These are phyloP conservation scores for Claviceps digitariae DNA, from an alignment of 2,329 filamentous ascomycete genomes.

Conservation along the genomic window DNA sequence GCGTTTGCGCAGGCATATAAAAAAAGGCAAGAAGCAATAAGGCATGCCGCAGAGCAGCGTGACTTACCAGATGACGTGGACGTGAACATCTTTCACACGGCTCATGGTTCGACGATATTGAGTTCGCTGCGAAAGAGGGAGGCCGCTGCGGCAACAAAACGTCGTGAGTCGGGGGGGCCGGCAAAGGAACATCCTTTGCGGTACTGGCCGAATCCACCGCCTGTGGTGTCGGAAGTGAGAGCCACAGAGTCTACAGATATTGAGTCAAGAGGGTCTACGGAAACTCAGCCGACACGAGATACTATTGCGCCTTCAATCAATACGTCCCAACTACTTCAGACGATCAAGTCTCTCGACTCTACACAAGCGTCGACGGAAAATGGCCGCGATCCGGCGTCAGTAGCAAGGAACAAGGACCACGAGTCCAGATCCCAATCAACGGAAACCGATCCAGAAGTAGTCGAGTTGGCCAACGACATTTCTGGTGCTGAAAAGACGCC, in stretches of 20 bases:
- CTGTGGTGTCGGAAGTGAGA: conserved; percentile 7
- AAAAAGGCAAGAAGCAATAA: conserved; percentile 3
- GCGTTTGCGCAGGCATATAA: conserved; percentile 5
- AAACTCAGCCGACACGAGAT: not conserved
- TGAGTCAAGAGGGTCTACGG: not conserved
- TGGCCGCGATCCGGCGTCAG: not conserved
- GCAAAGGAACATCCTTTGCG: conserved; percentile 25
- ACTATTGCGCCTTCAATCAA: not conserved
- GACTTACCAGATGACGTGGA: conserved; percentile 28
- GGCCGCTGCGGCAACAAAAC: conserved; percentile 2
- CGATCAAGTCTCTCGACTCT: not conserved
- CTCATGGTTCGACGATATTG: conserved; percentile 30
- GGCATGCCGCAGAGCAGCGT: conserved; percentile 12
- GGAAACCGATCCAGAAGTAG: conserved; percentile 5
- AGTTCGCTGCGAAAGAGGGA: conserved; percentile 20
- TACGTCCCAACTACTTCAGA: not conserved
- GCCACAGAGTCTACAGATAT: not conserved
- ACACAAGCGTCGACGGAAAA: not conserved
- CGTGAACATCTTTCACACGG: conserved; percentile 35
- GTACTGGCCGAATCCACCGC: conserved; percentile 18
- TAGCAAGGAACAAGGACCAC: not conserved
- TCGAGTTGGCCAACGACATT: conserved; percentile 15
- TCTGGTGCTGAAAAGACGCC: conserved; percentile 6
- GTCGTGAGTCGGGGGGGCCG: conserved; percentile 8
- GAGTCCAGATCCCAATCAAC: not conserved